Evolutionary conservation across 1,139 yeast genomes (phyloP).

Genomic region (Lodderomyces margitis): DNA sequence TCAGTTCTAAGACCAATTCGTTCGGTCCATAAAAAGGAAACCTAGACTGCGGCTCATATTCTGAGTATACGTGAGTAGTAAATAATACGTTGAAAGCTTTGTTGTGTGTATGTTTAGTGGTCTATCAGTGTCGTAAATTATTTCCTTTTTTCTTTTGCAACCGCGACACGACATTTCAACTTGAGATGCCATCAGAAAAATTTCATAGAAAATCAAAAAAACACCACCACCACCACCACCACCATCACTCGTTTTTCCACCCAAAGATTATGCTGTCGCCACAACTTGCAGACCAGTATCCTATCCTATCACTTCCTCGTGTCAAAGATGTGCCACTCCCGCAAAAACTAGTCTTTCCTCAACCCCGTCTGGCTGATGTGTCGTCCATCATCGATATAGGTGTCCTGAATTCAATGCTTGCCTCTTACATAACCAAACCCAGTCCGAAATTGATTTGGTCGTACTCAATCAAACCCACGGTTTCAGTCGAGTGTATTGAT

Average conservation of each 20-base stretch:
- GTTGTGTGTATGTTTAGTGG: too few relatives aligned
- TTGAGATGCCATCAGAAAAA: constrained; percentile 7
- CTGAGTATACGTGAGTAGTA: too few relatives aligned
- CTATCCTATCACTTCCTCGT: constrained; percentile 41
- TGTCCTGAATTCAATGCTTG: constrained; percentile 72
- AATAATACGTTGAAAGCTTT: too few relatives aligned
- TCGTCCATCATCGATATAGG: constrained; percentile 52
- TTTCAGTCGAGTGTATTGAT: constrained; percentile 46
- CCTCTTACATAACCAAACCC: constrained; percentile 71
- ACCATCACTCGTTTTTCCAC: too few relatives aligned
- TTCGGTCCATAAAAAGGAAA: too few relatives aligned
- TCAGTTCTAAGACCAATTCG: too few relatives aligned
- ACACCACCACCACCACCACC: not conserved
- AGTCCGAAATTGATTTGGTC: constrained; percentile 80
- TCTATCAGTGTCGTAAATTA: too few relatives aligned
- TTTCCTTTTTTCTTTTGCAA: too few relatives aligned
- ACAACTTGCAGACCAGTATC: constrained; percentile 21
- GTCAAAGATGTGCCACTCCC: constrained; percentile 34
- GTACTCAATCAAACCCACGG: constrained; percentile 64
- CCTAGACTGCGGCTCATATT: too few relatives aligned
- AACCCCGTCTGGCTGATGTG: constrained; percentile 23
- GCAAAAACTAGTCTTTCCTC: constrained; percentile 33
- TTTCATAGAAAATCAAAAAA: not conserved
- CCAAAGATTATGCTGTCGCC: constrained; percentile 10
- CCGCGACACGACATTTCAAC: too few relatives aligned